Conservation (phyloP, 495 filamentous ascomycete genomes). For the Hapsidospora chrysogenum region DNA sequence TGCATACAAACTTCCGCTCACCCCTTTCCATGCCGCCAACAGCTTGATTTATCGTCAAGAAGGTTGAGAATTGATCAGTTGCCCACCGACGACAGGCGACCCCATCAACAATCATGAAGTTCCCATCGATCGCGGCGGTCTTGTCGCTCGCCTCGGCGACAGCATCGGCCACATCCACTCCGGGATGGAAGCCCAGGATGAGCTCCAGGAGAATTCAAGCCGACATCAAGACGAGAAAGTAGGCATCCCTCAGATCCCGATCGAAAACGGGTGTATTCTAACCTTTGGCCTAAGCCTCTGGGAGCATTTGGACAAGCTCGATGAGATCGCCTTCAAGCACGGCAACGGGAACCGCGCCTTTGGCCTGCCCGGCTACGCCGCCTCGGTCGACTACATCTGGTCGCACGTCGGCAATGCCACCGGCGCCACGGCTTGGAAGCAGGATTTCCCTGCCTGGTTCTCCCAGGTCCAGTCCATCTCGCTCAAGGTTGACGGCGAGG, state of each 20-base stretch:
- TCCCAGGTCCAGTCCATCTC: slow-evolving; percentile 16
- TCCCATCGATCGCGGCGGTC: too few relatives aligned
- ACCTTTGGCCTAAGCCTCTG: neutral
- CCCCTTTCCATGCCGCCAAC: too few relatives aligned
- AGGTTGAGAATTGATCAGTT: too few relatives aligned
- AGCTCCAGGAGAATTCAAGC: neutral
- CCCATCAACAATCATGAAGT: too few relatives aligned
- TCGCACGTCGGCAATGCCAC: slow-evolving; percentile 10
- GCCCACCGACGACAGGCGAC: too few relatives aligned
- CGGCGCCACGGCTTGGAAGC: slow-evolving; percentile 16
- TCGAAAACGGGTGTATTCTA: neutral
- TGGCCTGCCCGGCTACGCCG: slow-evolving; percentile 26
- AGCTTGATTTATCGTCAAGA: too few relatives aligned
- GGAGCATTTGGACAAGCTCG: neutral
- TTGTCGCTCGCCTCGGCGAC: too few relatives aligned
- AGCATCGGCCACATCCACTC: neutral
- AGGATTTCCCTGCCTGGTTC: slow-evolving; percentile 25
- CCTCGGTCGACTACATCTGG: slow-evolving; percentile 26
- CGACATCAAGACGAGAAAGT: neutral
- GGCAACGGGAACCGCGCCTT: slow-evolving; percentile 28
- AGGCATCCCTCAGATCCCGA: neutral
- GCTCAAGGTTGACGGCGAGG: slow-evolving; percentile 14
- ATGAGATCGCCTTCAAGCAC: slow-evolving; percentile 21
- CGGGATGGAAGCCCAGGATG: neutral
- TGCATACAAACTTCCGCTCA: too few relatives aligned